Evolutionary conservation across 2,329 filamentous ascomycete genomes (phyloP).

Genomic region (Neofusicoccum umdonicola): DNA sequence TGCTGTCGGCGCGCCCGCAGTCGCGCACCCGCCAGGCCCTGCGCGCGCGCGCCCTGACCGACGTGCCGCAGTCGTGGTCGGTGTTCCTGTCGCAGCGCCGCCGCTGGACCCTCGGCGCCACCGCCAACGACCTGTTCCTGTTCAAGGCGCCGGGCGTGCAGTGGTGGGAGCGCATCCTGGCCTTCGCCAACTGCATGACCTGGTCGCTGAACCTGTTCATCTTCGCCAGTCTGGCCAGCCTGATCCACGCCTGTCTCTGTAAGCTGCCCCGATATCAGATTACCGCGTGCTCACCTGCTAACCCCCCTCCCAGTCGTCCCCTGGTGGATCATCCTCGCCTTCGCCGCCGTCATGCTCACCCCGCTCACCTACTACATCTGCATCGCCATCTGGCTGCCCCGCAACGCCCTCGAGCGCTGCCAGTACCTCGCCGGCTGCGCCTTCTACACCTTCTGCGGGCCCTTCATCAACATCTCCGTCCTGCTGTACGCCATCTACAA

Average conservation of each 20-base stretch:
- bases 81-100: slow-evolving; percentile 52
- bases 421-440: slow-evolving; percentile 30
- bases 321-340: slow-evolving; percentile 22
- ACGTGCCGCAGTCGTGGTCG: slow-evolving; percentile 27
- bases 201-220: slow-evolving; percentile 31
- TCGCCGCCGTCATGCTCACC: slow-evolving; percentile 29
- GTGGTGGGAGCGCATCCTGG: slow-evolving; percentile 46
- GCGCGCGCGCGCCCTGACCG: slow-evolving; percentile 48
- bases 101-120: slow-evolving; percentile 50
- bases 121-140: slow-evolving; percentile 51
- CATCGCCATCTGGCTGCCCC: slow-evolving; percentile 29
- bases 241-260: slow-evolving; percentile 24
- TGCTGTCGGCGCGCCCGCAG: slow-evolving; percentile 39
- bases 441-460: slow-evolving; percentile 30
- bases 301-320: slow-evolving; percentile 5
- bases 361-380: slow-evolving; percentile 30
- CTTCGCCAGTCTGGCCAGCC: slow-evolving; percentile 23
- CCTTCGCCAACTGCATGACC: slow-evolving; percentile 47
- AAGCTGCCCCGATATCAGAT: neutral
- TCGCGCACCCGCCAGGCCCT: slow-evolving; percentile 49
- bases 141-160: slow-evolving; percentile 45
- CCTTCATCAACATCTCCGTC: slow-evolving; percentile 46
- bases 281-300: neutral
- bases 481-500: slow-evolving; percentile 44
- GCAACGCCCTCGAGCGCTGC: slow-evolving; percentile 23